Evolutionary conservation across 768 basidiomycete genomes (phyloP).

Genomic region (Tulasnella sp.): DNA sequence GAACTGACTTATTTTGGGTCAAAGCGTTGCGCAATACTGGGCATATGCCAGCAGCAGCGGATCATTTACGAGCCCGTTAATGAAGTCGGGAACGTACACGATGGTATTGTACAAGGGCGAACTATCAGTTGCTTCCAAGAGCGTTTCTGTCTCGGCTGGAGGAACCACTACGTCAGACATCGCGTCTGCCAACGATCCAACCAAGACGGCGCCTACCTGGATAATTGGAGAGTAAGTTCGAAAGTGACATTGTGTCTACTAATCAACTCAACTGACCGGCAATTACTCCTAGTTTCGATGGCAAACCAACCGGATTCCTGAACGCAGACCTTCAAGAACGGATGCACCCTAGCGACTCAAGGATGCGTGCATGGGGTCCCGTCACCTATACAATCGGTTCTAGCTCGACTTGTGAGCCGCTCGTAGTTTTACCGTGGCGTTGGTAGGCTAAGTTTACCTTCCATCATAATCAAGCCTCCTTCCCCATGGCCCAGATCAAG

Average conservation of each 20-base stretch:
- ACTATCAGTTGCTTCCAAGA: slow-evolving; percentile 44
- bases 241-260: too few species aligned
- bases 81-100: slow-evolving; percentile 51
- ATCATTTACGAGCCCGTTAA: slow-evolving; percentile 43
- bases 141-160: slow-evolving; percentile 44
- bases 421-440: too few species aligned
- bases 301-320: slow-evolving; percentile 39
- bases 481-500: too few species aligned
- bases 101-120: slow-evolving; percentile 47
- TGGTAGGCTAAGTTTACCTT: too few species aligned
- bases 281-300: slow-evolving; percentile 1
- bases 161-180: slow-evolving; percentile 37
- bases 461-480: too few species aligned
- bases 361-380: background rate
- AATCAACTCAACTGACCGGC: too few species aligned
- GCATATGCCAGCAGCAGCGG: slow-evolving; percentile 40
- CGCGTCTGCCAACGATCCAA: slow-evolving; percentile 30
- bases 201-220: slow-evolving; percentile 27
- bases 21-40: slow-evolving; percentile 49
- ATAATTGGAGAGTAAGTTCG: slow-evolving; percentile 34
- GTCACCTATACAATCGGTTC: slow-evolving; percentile 10
- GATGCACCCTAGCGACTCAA: background rate
- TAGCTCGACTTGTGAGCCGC: slow-evolving; percentile 1
- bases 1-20: slow-evolving; percentile 33
- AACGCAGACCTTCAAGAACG: slow-evolving; percentile 38